phyloP scores from a whole-genome alignment of 192 early-diverging fungal genomes.

The Chytriomyces sp. region DNA sequence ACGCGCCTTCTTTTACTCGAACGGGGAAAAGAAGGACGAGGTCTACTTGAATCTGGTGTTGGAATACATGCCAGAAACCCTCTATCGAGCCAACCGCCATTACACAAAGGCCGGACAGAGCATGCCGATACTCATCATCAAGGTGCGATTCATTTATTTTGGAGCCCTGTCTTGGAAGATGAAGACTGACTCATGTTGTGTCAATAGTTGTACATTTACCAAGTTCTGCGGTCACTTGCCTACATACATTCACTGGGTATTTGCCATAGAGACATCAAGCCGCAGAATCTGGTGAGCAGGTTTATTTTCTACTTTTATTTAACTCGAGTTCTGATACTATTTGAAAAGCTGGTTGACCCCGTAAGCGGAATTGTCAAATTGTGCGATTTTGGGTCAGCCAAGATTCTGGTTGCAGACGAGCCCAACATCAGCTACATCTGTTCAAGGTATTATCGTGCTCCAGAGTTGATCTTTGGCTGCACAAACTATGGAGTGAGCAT shows the following conservation, averaged over 20 bases:
- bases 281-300: constrained; percentile 82
- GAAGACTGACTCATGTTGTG: not conserved
- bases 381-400: constrained; percentile 98
- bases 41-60: constrained; percentile 94
- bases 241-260: constrained; percentile 97
- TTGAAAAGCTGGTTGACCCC: constrained; percentile 75
- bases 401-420: constrained; percentile 91
- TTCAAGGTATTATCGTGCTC: constrained; percentile 96
- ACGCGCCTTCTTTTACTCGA: constrained; percentile 92
- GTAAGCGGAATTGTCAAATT: constrained; percentile 91
- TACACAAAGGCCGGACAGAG: constrained; percentile 89
- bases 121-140: constrained; percentile 94
- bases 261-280: constrained; percentile 99
- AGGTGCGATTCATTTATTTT: constrained; percentile 50
- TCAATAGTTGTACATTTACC: constrained; percentile 92
- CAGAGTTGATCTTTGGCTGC: constrained; percentile 95
- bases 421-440: constrained; percentile 99
- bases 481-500: constrained; percentile 87
- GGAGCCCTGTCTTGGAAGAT: not conserved
- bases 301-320: not conserved
- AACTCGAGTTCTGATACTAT: not conserved
- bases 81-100: constrained; percentile 90
- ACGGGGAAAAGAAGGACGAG: constrained; percentile 94
- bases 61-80: constrained; percentile 95
- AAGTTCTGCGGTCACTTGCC: constrained; percentile 93